A percentile compares a stretch with the other conserved stretches of the same genome.
Evolutionary conservation across 805 yeast species (phyloP).

Genomic region (Starmerella cellae): DNA sequence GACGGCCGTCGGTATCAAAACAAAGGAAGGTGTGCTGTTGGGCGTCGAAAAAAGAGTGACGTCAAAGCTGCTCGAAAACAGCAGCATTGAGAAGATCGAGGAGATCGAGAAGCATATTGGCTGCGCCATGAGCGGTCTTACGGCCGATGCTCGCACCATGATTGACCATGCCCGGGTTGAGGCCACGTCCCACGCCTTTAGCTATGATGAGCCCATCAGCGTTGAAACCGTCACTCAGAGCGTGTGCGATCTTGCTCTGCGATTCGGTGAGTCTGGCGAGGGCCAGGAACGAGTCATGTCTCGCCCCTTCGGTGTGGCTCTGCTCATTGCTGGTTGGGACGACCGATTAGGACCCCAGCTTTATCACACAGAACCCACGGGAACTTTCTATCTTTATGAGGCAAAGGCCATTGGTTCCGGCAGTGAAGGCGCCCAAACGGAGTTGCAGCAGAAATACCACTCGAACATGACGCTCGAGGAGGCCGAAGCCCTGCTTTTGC

Average conservation of each 20-base stretch:
- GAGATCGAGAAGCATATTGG: slow-evolving; percentile 92
- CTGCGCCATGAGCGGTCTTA: slow-evolving; percentile 96
- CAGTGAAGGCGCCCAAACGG: slow-evolving; percentile 97
- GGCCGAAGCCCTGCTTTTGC: slow-evolving; percentile 80
- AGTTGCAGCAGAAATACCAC: slow-evolving; percentile 91
- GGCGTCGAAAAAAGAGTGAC: slow-evolving; percentile 98
- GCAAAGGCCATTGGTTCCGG: slow-evolving; percentile 99
- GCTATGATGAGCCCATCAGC: slow-evolving; percentile 82
- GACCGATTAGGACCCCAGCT: slow-evolving; percentile 84
- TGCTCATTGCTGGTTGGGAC: slow-evolving; percentile 89
- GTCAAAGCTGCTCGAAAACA: slow-evolving; percentile 76
- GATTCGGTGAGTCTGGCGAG: slow-evolving; percentile 85
- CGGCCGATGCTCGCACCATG: slow-evolving; percentile 98
- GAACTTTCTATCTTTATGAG: slow-evolving; percentile 92
- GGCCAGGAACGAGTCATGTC: slow-evolving; percentile 94
- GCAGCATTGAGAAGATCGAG: slow-evolving; percentile 89
- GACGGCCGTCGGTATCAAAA: slow-evolving; percentile 92
- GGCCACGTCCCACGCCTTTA: slow-evolving; percentile 68
- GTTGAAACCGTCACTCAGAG: slow-evolving; percentile 92
- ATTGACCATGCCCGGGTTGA: slow-evolving; percentile 93
- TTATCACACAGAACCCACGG: slow-evolving; percentile 97
- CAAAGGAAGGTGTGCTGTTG: slow-evolving; percentile 87
- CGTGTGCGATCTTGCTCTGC: slow-evolving; percentile 88
- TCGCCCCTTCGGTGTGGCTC: slow-evolving; percentile 97
- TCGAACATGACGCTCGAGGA: slow-evolving; percentile 73